These are phyloP conservation scores for Trichosporon ovoides DNA, from an alignment of 1,284 basidiomycete genomes.

Conservation along the genomic window DNA sequence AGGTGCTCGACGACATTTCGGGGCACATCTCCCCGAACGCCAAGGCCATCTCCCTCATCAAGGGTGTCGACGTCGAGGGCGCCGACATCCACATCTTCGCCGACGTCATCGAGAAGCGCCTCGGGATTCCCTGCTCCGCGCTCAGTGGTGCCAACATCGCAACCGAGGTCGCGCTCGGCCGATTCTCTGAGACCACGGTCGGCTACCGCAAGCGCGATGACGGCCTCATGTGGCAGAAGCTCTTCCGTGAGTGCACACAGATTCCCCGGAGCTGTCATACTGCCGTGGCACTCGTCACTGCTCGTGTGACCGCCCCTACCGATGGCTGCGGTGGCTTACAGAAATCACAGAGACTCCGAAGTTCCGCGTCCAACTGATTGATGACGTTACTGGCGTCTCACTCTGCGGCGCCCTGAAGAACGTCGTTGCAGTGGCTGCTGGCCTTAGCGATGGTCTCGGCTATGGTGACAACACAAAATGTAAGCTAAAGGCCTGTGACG, in stretches of 20 bases:
- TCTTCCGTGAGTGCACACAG: constrained; percentile 51
- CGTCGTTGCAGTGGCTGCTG: constrained; percentile 57
- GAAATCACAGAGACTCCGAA: constrained; percentile 43
- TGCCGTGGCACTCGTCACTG: background rate
- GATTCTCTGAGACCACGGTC: constrained; percentile 57
- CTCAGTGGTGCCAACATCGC: constrained; percentile 60
- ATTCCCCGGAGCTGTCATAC: background rate
- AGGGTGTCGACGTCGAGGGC: constrained; percentile 54
- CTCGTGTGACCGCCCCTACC: background rate
- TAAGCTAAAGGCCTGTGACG: constrained; percentile 20
- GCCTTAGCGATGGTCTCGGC: constrained; percentile 55
- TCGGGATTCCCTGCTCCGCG: constrained; percentile 55
- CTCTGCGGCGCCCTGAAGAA: constrained; percentile 58
- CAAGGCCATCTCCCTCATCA: constrained; percentile 53
- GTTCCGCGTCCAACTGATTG: constrained; percentile 55
- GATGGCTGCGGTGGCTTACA: too few species aligned
- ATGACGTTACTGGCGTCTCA: constrained; percentile 55
- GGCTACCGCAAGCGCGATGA: constrained; percentile 51
- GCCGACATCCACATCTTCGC: constrained; percentile 56
- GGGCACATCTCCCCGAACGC: constrained; percentile 49
- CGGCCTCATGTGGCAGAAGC: constrained; percentile 51
- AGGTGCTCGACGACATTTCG: constrained; percentile 47
- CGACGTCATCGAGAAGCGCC: constrained; percentile 56
- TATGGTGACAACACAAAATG: constrained; percentile 57
- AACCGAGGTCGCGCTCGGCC: constrained; percentile 53